Evolutionary conservation across 2,329 filamentous ascomycete species (phyloP), one percentile per base, ranked within the genome.

Genomic region (Phaeophleospora eucalypticola): DNA sequence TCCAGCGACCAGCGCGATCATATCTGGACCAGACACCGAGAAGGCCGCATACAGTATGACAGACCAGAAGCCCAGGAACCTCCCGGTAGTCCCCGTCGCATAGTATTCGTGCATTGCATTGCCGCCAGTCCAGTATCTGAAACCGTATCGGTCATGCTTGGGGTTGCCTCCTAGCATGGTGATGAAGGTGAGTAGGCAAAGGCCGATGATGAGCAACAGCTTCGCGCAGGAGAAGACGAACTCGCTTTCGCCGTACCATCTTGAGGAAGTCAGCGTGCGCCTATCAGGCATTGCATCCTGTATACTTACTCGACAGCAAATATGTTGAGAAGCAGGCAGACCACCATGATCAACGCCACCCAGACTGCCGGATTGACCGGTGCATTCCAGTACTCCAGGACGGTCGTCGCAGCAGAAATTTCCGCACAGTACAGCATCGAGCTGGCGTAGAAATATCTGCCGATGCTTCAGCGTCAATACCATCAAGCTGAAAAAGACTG

Each of bases 21-120:
- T 40, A 7, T 51, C 48, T 15, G 48, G 43, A 4, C 43, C 48
- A 14, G 44, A 34, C 3, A 51, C 44, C 4, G 85, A 84, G 55
- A 89, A 89, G 3, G 83, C 84, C 1, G 85, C 84, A 21, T 81
- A 85, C 57, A 86, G 79, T 68, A 88, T 79, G 37, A 81, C 83
- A 7, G 77, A 78, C 45, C 48, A 51, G 61, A 71, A 69, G n/a
- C 67, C 68, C 43, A 65, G 60, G 44, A 71, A 71, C 32, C 62
- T 63, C 12, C 68, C 68, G 2, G 56, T 48, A 2, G 34, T 36
- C n/a, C 48, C 48, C 40, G 46, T 34, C 12, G 39, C 20, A n/a
- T 46, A 34, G 34, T 51, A 46, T 19, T 21, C 43, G 18, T 46
- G 41, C 41, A 45, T 45, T 1, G 36, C 41, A 29, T 44, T 41